Conservation (phyloP, 306 rosid genomes). For the Malus sieversii region DNA sequence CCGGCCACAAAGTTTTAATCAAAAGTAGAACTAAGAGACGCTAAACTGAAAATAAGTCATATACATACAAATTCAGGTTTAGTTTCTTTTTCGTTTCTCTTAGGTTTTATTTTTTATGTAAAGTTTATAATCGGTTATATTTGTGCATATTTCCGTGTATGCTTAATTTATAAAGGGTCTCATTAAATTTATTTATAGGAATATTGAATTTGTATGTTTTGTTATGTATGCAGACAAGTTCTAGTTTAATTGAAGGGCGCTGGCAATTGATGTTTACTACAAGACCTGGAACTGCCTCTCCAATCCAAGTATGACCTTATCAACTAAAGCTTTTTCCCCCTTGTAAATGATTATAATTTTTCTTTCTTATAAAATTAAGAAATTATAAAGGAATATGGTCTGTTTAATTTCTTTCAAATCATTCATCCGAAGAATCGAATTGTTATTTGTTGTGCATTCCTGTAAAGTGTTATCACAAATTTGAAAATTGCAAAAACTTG, state of each 20-base stretch:
- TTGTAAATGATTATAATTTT: too few relatives aligned
- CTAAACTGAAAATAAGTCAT: too few relatives aligned
- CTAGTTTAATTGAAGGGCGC: slow-evolving; percentile 72
- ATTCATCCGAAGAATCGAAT: neutral
- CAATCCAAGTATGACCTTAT: slow-evolving; percentile 55
- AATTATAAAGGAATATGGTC: neutral
- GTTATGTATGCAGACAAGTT: slow-evolving; percentile 51
- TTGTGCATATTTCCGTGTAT: too few relatives aligned
- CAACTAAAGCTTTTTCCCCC: neutral
- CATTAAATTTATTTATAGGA: neutral
- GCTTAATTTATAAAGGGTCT: neutral
- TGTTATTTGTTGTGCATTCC: neutral
- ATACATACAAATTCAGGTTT: too few relatives aligned
- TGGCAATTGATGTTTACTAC: slow-evolving; percentile 94
- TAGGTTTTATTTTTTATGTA: neutral
- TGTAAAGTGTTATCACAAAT: too few relatives aligned
- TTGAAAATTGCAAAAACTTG: neutral
- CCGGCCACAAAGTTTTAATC: too few relatives aligned
- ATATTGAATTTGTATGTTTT: neutral
- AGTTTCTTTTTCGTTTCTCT: neutral
- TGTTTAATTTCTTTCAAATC: neutral
- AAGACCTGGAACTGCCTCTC: slow-evolving; percentile 89
- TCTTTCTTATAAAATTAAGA: neutral
- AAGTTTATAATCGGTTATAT: neutral
- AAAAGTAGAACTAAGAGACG: too few relatives aligned